Percentiles rank a stretch among this genome's conserved stretches.
phyloP scores from a whole-genome alignment of 2,329 filamentous ascomycete genomes.

The Penicillium sp. region DNA sequence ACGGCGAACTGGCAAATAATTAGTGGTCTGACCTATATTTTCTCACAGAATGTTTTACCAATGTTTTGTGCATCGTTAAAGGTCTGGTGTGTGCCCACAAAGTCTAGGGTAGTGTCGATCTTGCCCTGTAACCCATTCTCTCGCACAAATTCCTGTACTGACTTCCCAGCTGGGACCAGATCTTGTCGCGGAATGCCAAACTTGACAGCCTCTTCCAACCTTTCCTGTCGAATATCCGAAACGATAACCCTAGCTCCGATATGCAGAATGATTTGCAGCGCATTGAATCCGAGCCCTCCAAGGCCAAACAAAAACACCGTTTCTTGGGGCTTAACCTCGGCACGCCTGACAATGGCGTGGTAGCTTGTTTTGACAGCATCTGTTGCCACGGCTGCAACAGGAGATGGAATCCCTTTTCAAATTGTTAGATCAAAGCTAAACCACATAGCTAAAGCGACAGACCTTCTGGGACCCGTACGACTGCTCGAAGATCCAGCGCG shows the following conservation, averaged over 20 bases:
- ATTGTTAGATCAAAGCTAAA: not conserved
- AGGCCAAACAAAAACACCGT: not conserved
- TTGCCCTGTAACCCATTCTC: constrained; percentile 23
- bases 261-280: not conserved
- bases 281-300: not conserved
- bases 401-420: not conserved
- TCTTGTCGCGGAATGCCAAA: constrained; percentile 16
- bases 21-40: not conserved
- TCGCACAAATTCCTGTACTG: constrained; percentile 30
- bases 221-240: not conserved
- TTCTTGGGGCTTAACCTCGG: not conserved
- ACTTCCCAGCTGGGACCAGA: constrained; percentile 32
- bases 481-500: not conserved
- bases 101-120: constrained; percentile 35
- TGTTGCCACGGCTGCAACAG: not conserved
- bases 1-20: not conserved
- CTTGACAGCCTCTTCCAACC: not conserved
- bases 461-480: not conserved
- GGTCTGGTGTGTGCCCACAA: constrained; percentile 39
- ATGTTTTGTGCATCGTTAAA: constrained; percentile 33
- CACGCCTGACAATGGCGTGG: not conserved
- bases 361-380: not conserved
- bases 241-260: not conserved
- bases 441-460: not conserved
- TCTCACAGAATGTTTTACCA: not conserved